A percentile compares a stretch with the other conserved stretches of the same genome.
Evolutionary conservation across 2,329 filamentous ascomycete species (phyloP).

Genomic region (Basipetospora chlamydospora): DNA sequence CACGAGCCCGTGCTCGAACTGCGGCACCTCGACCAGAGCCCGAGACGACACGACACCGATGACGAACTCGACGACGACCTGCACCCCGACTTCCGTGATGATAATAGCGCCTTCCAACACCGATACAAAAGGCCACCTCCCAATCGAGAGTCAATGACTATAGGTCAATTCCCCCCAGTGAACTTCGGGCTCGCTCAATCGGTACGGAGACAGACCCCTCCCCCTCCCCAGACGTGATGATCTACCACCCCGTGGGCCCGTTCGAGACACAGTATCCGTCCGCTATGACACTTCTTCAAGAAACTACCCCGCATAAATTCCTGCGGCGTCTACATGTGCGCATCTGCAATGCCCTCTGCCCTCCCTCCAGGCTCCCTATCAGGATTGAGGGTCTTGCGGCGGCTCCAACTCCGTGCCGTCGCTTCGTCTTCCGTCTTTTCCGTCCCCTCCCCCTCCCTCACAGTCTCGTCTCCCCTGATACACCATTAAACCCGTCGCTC

Average conservation of each 20-base stretch:
- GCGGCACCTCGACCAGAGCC: background rate
- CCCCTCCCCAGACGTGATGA: no score
- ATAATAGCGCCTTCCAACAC: conserved; percentile 33
- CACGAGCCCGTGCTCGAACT: no score
- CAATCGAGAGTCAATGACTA: conserved; percentile 1
- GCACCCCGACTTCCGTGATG: conserved; percentile 35
- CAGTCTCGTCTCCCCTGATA: background rate
- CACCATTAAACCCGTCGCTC: background rate
- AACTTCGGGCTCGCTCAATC: no score
- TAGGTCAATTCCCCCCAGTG: conserved; percentile 1
- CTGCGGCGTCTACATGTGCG: no score
- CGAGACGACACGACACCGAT: conserved; percentile 19
- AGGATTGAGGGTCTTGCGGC: no score
- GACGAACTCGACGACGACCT: conserved; percentile 32
- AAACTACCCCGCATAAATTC: no score
- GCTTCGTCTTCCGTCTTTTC: background rate
- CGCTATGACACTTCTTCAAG: no score
- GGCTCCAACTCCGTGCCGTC: background rate
- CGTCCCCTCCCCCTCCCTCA: background rate
- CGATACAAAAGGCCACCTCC: conserved; percentile 4
- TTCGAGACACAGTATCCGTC: no score
- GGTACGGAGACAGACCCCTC: no score
- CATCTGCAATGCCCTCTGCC: no score
- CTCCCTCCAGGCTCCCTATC: no score
- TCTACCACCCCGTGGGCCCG: no score